Percentiles rank a stretch among this genome's conserved stretches.
phyloP scores from a whole-genome alignment of 23 red algal genomes.

The Cyanidium caldarium region DNA sequence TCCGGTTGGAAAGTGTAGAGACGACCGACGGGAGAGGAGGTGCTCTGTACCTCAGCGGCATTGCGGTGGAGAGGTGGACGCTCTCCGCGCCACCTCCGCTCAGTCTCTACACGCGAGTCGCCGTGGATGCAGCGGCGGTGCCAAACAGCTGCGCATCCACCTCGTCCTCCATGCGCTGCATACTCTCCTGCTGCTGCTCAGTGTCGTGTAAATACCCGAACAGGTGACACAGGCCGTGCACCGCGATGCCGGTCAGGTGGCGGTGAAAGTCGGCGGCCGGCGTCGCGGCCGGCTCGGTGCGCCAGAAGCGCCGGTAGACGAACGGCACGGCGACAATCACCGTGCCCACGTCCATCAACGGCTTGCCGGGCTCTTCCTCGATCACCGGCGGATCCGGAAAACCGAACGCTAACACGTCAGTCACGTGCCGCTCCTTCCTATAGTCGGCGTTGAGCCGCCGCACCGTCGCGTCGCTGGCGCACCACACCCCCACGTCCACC shows the following conservation, averaged over 20 bases:
- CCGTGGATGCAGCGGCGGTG: too few relatives aligned
- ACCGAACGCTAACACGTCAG: not conserved
- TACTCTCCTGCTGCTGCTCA: not conserved
- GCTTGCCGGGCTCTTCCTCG: not conserved
- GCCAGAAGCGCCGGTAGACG: not conserved
- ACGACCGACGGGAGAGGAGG: not conserved
- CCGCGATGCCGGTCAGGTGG: not conserved
- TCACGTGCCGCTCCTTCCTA: not conserved
- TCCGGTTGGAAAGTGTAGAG: constrained; percentile 32
- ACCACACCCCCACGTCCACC: not conserved
- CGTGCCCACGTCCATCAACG: not conserved
- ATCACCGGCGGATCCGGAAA: not conserved
- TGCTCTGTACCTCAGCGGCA: too few relatives aligned
- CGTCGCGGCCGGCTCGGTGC: not conserved
- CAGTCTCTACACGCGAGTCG: too few relatives aligned
- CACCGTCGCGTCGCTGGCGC: constrained; percentile 2
- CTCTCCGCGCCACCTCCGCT: too few relatives aligned
- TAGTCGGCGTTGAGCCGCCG: not conserved
- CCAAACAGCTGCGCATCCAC: not conserved
- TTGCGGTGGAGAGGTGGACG: too few relatives aligned
- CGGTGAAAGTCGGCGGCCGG: not conserved
- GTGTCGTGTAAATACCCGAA: not conserved
- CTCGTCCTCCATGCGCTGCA: not conserved
- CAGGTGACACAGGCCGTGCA: not conserved
- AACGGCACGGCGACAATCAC: not conserved